Percentiles rank a stretch among this genome's conserved stretches.
Conservation (phyloP, 164 flowering plant species). For the Nymphaea colorata region DNA sequence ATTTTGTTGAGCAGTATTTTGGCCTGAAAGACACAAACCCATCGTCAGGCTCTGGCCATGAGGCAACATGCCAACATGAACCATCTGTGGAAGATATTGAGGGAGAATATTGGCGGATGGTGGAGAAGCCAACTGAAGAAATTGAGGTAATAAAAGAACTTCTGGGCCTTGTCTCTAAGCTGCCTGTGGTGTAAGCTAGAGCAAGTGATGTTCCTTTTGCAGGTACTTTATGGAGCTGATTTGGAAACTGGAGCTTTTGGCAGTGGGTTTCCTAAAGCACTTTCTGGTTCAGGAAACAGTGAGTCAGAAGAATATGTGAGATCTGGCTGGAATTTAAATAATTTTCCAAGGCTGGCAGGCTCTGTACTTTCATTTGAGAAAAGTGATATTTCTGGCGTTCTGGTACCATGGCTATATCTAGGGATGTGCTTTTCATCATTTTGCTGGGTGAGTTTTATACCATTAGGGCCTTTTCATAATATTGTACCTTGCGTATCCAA, state of each 20-base stretch:
- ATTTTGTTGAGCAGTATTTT: conserved; percentile 70
- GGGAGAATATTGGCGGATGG: conserved; percentile 71
- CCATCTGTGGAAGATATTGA: conserved; percentile 59
- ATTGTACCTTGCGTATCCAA: background rate
- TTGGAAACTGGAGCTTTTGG: conserved; percentile 33
- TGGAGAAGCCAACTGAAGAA: conserved; percentile 64
- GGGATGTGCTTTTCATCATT: conserved; percentile 90
- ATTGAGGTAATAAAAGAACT: conserved; percentile 42
- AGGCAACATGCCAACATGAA: conserved; percentile 23
- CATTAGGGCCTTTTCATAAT: background rate
- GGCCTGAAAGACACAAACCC: conserved; percentile 14
- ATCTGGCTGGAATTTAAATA: conserved; percentile 80
- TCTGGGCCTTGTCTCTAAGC: background rate
- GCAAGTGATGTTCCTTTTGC: conserved; percentile 2
- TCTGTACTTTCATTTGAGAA: conserved; percentile 72
- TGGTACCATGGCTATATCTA: conserved; percentile 44
- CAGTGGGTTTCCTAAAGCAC: conserved; percentile 49
- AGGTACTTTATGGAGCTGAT: conserved; percentile 61
- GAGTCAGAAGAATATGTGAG: conserved; percentile 14
- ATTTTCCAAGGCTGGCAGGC: conserved; percentile 42
- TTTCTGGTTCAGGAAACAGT: conserved; percentile 4
- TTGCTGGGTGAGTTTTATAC: conserved; percentile 22
- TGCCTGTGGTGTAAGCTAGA: background rate
- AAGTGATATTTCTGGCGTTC: conserved; percentile 23
- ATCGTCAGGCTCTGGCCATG: conserved; percentile 13